Percentiles rank a stretch among this genome's conserved stretches.
Conservation (phyloP, 805 yeast species). For the Pichia nanzhaoensis region DNA sequence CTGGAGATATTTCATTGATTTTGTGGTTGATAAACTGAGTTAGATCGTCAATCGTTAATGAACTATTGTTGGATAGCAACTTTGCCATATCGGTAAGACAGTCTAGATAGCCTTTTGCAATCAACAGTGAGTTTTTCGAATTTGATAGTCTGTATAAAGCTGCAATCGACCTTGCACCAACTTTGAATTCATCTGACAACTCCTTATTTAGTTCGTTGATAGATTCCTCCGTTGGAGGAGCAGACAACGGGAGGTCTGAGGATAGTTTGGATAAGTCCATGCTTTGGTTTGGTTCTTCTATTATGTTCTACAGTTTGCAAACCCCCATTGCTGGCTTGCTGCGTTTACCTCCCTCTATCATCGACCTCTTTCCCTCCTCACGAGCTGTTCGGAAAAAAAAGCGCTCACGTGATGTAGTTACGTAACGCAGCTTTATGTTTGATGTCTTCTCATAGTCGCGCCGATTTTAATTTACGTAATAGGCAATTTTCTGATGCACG, state of each 20-base stretch:
- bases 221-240: conserved; percentile 41
- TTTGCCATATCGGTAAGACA: conserved; percentile 48
- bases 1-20: conserved; percentile 18
- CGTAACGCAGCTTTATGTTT: too few species aligned
- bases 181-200: conserved; percentile 55
- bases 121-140: conserved; percentile 40
- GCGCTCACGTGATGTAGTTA: too few species aligned
- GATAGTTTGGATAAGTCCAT: conserved; percentile 65
- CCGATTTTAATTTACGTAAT: too few species aligned
- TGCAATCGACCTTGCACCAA: conserved; percentile 67
- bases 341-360: too few species aligned
- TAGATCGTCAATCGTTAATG: conserved; percentile 32
- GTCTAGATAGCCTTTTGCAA: conserved; percentile 53
- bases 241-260: conserved; percentile 46
- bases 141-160: conserved; percentile 57
- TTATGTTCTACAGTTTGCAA: too few species aligned
- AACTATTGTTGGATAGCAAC: conserved; percentile 17
- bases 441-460: too few species aligned
- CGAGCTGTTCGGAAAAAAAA: too few species aligned
- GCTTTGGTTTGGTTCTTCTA: not conserved
- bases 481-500: too few species aligned
- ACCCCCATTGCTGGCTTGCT: too few species aligned
- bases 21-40: conserved; percentile 32
- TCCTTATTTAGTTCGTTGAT: conserved; percentile 44
- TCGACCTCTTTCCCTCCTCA: too few species aligned